phyloP scores from a whole-genome alignment of 2,329 filamentous ascomycete species.

The Aphanoascus verrucosus region DNA sequence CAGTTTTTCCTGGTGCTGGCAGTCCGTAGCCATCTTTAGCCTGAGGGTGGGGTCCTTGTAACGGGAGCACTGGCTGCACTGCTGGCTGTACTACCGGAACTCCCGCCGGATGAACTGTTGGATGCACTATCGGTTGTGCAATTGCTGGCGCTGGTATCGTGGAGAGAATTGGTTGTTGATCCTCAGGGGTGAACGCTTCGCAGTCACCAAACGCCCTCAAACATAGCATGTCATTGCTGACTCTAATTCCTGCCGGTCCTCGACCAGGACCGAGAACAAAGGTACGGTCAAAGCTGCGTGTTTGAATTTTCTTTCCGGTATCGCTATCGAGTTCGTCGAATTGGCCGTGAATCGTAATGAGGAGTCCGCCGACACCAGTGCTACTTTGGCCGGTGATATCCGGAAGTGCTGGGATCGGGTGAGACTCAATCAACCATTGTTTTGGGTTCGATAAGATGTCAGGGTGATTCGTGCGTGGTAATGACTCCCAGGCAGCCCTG shows the following conservation, averaged over 20 bases:
- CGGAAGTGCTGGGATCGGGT: conserved; percentile 58
- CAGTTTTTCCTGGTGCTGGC: conserved; percentile 35
- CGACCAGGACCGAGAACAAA: conserved; percentile 68
- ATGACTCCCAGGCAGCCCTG: conserved; percentile 53
- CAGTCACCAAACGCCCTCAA: conserved; percentile 56
- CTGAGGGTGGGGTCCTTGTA: conserved; percentile 19
- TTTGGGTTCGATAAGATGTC: conserved; percentile 54
- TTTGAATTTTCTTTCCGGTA: conserved; percentile 47
- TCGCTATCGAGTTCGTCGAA: conserved; percentile 61
- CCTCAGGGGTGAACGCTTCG: conserved; percentile 42
- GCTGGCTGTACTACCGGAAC: neutral
- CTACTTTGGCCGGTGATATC: conserved; percentile 55
- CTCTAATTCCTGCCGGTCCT: conserved; percentile 55
- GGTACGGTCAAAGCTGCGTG: conserved; percentile 68
- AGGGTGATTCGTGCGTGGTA: conserved; percentile 67
- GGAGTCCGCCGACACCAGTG: conserved; percentile 63
- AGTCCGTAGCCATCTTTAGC: conserved; percentile 32
- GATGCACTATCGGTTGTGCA: no score
- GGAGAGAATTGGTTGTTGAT: conserved; percentile 15
- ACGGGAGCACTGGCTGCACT: conserved; percentile 18
- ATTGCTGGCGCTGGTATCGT: conserved; percentile 30
- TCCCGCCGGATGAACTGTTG: no score
- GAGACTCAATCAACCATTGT: conserved; percentile 76
- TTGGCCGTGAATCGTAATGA: conserved; percentile 70
- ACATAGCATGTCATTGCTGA: conserved; percentile 69